These are phyloP conservation scores for Xylariaceae sp. DNA, from an alignment of 2,329 filamentous ascomycete species.

Conservation along the genomic window DNA sequence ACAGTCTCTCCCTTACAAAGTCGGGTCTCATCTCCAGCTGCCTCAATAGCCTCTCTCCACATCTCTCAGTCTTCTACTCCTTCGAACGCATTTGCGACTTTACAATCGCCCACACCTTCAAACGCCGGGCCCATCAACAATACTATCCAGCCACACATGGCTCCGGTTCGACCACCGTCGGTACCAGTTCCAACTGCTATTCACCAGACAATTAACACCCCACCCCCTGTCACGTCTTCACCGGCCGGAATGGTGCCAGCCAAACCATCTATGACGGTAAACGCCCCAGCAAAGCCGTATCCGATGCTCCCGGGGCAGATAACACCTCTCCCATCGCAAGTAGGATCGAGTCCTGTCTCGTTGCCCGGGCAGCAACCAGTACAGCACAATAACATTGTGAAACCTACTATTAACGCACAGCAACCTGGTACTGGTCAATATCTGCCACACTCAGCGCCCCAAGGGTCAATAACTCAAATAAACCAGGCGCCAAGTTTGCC, in stretches of 20 bases:
- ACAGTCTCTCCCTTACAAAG: slow-evolving; percentile 28
- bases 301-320: slow-evolving; percentile 32
- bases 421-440: slow-evolving; percentile 15
- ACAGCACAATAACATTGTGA: background rate
- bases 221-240: background rate
- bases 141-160: slow-evolving; percentile 12
- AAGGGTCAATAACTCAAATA: slow-evolving; percentile 1
- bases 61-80: slow-evolving; percentile 25
- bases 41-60: slow-evolving; percentile 27
- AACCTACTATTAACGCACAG: slow-evolving; percentile 15
- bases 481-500: slow-evolving; percentile 10
- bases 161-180: slow-evolving; percentile 16
- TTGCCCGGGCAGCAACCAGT: slow-evolving; percentile 8
- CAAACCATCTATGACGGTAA: background rate
- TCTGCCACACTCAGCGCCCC: slow-evolving; percentile 9
- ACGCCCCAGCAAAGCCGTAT: slow-evolving; percentile 21
- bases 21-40: slow-evolving; percentile 29
- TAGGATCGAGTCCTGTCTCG: slow-evolving; percentile 21
- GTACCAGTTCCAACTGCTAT: background rate
- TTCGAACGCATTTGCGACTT: slow-evolving; percentile 13
- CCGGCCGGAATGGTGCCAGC: slow-evolving; percentile 4
- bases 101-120: slow-evolving; percentile 6
- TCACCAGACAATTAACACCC: slow-evolving; percentile 9
- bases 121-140: slow-evolving; percentile 4
- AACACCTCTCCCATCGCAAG: slow-evolving; percentile 28